Conservation (phyloP, 768 basidiomycete species). For the Suillus clintonianus region DNA sequence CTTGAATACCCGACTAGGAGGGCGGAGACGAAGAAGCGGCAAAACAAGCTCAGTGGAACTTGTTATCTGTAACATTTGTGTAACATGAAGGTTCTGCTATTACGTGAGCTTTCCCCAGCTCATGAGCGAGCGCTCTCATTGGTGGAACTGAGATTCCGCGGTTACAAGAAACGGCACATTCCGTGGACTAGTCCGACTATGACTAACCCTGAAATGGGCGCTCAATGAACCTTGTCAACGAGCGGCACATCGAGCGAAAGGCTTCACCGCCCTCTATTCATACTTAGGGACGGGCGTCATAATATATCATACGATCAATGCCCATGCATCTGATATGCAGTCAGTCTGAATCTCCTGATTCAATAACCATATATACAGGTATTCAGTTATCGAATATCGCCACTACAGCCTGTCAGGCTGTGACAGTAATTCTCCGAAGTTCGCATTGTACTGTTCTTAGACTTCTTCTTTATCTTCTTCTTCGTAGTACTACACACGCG, state of each 20-base stretch:
- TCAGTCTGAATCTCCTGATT: background rate
- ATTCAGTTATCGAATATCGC: background rate
- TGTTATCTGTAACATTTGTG: background rate
- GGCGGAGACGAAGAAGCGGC: background rate
- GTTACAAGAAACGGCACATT: background rate
- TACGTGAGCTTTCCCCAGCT: background rate
- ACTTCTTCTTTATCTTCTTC: background rate
- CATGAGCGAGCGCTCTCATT: background rate
- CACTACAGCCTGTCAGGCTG: too few species aligned
- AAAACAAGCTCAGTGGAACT: background rate
- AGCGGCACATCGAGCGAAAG: background rate
- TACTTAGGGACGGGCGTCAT: background rate
- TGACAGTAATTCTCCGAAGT: background rate
- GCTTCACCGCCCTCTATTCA: too few species aligned
- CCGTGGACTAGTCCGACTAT: background rate
- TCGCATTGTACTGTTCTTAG: background rate
- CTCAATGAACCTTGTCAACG: background rate
- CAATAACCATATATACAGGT: background rate
- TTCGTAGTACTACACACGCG: slow-evolving; percentile 1
- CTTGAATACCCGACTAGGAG: background rate
- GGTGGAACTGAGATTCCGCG: background rate
- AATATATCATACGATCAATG: background rate
- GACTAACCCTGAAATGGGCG: background rate
- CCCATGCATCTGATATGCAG: background rate
- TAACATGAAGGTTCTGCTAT: background rate